phyloP scores from a whole-genome alignment of 108 stramenopile genomes.

The Conticribra guillardii region DNA sequence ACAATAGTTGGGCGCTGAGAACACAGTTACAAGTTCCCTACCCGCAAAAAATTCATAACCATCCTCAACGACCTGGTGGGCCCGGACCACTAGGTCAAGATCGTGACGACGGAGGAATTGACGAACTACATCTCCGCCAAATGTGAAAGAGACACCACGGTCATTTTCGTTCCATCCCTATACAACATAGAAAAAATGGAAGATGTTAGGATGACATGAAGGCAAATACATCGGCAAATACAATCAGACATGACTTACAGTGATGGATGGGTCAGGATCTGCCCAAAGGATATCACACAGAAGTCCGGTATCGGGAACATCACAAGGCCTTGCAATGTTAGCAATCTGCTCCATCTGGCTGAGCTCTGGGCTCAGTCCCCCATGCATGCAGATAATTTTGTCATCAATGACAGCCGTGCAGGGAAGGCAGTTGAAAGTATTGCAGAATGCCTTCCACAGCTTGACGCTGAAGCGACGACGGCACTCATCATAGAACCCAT shows the following conservation, averaged over 20 bases:
- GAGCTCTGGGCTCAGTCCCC: constrained; percentile 96
- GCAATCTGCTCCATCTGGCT: constrained; percentile 97
- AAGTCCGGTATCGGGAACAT: constrained; percentile 98
- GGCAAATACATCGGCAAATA: neutral
- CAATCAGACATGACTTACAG: constrained; percentile 62
- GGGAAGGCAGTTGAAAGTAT: constrained; percentile 99
- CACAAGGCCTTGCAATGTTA: constrained; percentile 95
- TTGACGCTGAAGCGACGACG: constrained; percentile 98
- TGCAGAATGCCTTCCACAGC: constrained; percentile 99
- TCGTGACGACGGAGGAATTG: constrained; percentile 98
- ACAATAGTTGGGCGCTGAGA: constrained; percentile 98
- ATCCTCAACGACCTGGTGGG: constrained; percentile 99
- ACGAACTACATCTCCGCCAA: constrained; percentile 98
- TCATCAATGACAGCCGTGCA: constrained; percentile 98
- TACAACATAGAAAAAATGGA: neutral
- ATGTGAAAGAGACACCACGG: constrained; percentile 99
- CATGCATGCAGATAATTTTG: constrained; percentile 99
- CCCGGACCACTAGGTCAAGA: constrained; percentile 97
- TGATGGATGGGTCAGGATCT: constrained; percentile 96
- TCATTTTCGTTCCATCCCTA: constrained; percentile 99
- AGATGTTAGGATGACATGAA: neutral
- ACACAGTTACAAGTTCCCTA: constrained; percentile 97
- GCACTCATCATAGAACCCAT: constrained; percentile 99
- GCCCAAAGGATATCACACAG: constrained; percentile 99
- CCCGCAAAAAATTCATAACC: constrained; percentile 99